Conservation (phyloP, 2,329 filamentous ascomycete species). For the Penicillium fuscoglaucum region DNA sequence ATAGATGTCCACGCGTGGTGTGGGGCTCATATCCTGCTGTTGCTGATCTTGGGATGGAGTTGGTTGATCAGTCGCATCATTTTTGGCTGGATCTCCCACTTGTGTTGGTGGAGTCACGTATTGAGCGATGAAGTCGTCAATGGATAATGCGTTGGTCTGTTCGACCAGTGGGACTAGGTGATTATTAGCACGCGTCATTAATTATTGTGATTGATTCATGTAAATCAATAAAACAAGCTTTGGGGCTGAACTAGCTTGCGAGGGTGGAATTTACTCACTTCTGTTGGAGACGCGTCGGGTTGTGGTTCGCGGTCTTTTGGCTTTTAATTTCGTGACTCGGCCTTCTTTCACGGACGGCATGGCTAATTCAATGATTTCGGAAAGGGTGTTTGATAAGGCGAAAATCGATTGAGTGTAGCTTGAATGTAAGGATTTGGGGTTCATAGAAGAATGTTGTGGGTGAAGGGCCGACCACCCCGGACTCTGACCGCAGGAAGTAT, state of each 20-base stretch:
- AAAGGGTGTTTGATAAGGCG: constrained; percentile 5
- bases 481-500: background rate
- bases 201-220: background rate
- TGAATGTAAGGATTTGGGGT: background rate
- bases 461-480: background rate
- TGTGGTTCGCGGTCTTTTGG: constrained; percentile 9
- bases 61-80: constrained; percentile 3
- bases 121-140: constrained; percentile 40
- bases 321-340: constrained; percentile 27
- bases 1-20: constrained; percentile 31
- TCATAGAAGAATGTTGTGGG: background rate
- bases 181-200: constrained; percentile 17
- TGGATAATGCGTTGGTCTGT: constrained; percentile 43
- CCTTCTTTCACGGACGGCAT: constrained; percentile 23
- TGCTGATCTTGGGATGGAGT: background rate
- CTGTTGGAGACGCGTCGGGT: constrained; percentile 20
- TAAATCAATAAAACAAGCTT: background rate
- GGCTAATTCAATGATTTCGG: accelerated
- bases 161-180: constrained; percentile 39
- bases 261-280: constrained; percentile 16
- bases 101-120: constrained; percentile 31
- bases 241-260: background rate
- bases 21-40: constrained; percentile 13
- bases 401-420: background rate
- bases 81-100: constrained; percentile 9